phyloP scores from a whole-genome alignment of 257 asterid genomes.

The Cynanchum wilfordii region DNA sequence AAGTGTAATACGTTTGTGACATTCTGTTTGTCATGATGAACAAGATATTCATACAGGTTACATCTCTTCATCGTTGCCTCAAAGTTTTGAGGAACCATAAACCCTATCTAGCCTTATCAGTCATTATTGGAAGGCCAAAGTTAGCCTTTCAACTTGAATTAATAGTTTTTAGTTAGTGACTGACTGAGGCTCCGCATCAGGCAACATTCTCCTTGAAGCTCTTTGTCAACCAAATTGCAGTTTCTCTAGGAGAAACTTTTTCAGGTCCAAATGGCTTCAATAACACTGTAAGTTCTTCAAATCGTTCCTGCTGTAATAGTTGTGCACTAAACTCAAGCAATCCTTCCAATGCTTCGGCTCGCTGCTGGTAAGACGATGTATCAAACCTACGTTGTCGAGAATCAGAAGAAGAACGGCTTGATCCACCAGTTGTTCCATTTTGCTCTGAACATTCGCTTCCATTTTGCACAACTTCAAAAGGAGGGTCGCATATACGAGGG shows the following conservation, averaged over 20 bases:
- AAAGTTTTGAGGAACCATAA: neutral
- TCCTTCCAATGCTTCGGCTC: conserved; percentile 96
- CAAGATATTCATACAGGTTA: conserved; percentile 36
- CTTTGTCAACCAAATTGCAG: conserved; percentile 95
- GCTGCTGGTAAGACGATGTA: conserved; percentile 78
- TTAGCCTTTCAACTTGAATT: neutral
- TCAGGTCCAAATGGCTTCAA: conserved; percentile 89
- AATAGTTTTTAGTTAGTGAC: neutral
- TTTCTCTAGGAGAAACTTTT: conserved; percentile 90
- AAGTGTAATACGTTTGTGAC: neutral
- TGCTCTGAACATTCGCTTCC: conserved; percentile 72
- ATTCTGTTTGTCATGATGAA: conserved; percentile 36
- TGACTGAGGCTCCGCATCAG: conserved; percentile 16
- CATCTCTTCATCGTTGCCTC: neutral
- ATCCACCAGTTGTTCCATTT: conserved; percentile 44
- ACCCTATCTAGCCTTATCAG: neutral
- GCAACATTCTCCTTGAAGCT: conserved; percentile 71
- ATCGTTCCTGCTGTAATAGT: conserved; percentile 73
- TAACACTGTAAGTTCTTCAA: conserved; percentile 77
- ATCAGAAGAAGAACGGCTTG: conserved; percentile 64
- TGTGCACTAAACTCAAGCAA: conserved; percentile 92
- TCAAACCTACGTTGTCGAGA: conserved; percentile 69
- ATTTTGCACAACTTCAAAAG: conserved; percentile 25
- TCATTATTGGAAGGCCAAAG: neutral
- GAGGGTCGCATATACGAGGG: conserved; percentile 25